Conservation (phyloP, 129 eudicot genomes). For the Oenanthe sinensis region DNA sequence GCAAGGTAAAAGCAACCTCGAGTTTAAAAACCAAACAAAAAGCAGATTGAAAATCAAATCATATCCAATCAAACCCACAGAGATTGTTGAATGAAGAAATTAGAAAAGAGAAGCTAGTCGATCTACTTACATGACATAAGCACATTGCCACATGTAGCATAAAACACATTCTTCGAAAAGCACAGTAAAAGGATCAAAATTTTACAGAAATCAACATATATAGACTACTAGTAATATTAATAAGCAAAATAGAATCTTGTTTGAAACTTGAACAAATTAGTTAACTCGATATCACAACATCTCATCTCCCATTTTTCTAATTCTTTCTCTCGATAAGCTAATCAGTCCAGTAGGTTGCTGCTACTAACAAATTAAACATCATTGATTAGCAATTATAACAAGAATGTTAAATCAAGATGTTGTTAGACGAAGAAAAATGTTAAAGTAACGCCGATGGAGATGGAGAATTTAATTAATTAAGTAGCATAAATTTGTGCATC, state of each 20-base stretch:
- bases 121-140: constrained; percentile 2
- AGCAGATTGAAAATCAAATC: constrained; percentile 20
- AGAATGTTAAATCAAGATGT: constrained; percentile 17
- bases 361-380: not conserved
- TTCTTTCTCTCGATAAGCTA: not conserved
- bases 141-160: constrained; percentile 45
- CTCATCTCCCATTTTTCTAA: not conserved
- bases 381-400: not conserved
- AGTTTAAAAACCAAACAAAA: constrained; percentile 52
- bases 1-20: constrained; percentile 48
- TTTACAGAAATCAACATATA: not conserved
- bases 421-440: constrained; percentile 12
- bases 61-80: constrained; percentile 13
- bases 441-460: not conserved
- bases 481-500: not conserved
- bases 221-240: not conserved
- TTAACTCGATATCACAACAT: constrained; percentile 10
- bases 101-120: not conserved
- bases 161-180: constrained; percentile 13
- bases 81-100: constrained; percentile 15
- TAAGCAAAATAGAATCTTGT: constrained; percentile 8
- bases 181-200: constrained; percentile 3
- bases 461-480: not conserved
- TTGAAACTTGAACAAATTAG: constrained; percentile 21
- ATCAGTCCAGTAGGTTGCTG: not conserved